Conservation (phyloP, 352 stramenopile species). For the Phytophthora pluvialis region DNA sequence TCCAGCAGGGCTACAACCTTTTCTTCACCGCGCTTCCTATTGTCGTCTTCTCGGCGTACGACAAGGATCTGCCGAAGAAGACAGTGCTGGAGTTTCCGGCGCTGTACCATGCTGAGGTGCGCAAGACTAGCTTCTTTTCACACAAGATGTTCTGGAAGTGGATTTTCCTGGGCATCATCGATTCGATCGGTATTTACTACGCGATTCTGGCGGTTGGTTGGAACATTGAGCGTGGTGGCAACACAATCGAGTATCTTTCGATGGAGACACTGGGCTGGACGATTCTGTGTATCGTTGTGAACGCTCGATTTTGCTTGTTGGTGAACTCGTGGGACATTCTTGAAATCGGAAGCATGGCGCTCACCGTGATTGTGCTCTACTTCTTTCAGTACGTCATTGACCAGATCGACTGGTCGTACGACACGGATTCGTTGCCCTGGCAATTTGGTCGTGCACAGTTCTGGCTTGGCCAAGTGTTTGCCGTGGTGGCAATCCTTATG, state of each 20-base stretch:
- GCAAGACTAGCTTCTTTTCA: constrained; percentile 70
- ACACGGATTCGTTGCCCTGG: constrained; percentile 84
- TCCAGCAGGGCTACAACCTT: constrained; percentile 95
- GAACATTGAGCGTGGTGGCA: constrained; percentile 70
- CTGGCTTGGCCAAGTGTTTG: constrained; percentile 81
- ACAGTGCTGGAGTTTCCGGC: constrained; percentile 66
- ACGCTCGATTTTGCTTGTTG: constrained; percentile 78
- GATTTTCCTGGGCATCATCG: constrained; percentile 77
- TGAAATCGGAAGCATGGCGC: constrained; percentile 54
- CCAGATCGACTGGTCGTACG: constrained; percentile 70
- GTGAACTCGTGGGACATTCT: constrained; percentile 84
- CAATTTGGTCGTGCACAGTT: constrained; percentile 68
- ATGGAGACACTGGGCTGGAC: constrained; percentile 78
- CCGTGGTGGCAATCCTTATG: constrained; percentile 60
- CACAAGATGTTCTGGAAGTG: constrained; percentile 90
- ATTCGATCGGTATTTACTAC: constrained; percentile 80
- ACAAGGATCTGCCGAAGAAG: constrained; percentile 78
- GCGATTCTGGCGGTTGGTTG: constrained; percentile 51
- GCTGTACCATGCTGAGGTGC: constrained; percentile 69
- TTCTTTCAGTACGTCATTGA: constrained; percentile 76
- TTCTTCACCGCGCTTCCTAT: constrained; percentile 95
- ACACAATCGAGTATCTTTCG: constrained; percentile 65
- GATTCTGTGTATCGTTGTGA: constrained; percentile 79
- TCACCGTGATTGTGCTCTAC: constrained; percentile 70
- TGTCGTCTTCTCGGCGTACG: constrained; percentile 80